Evolutionary conservation across 1,139 yeast genomes (phyloP), one percentile per base, ranked within the genome.

Genomic region (Nakaseomyces sp.): DNA sequence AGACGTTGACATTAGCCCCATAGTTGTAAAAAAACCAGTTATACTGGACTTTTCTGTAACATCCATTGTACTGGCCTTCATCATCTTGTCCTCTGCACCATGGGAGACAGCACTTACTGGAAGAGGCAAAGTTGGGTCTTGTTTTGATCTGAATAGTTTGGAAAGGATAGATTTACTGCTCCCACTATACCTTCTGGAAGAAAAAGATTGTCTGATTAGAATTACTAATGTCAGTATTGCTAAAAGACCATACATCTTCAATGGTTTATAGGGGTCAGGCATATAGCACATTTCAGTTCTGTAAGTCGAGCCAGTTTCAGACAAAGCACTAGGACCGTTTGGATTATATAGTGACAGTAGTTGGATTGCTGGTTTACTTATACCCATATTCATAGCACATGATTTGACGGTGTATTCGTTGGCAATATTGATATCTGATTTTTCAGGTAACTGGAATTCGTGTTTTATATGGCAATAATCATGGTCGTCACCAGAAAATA

Each of bases 401-500:
- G 95, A 77, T 59, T 91, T 91, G 15, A 88, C 88, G 0, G 96
- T 85, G 49, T 83, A 78, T 61, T 91, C 98, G 42, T 81, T 77
- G 0, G 84, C 74, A 9, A 56, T 51, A 13, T 58, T 58, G 0
- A 43, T 24, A 2, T 64, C 64, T 1, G 70, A 69, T 20, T 61
- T 59, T 10, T 46, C 51, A 5, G 46, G 52, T 4, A 18, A 10
- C 13, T 48, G 43, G 51, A 72, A 77, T 2, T 72, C 63, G 56
- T 88, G 96, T 10, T 67, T 64, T 12, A 84, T 75, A 50, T 83
- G 88, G 64, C 98, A 91, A 52, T 87, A 89, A 62, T 91, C 98
- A 65, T 91, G 98, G 60, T 91, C 98, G 60, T 91, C 98, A 1
- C 98, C 98, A 3, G 95, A 81, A 59, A 88, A 85, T 1, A 86